Evolutionary conservation across 2,329 filamentous ascomycete genomes (phyloP), one percentile per base, ranked within the genome.

Genomic region (Botrytis fabae): DNA sequence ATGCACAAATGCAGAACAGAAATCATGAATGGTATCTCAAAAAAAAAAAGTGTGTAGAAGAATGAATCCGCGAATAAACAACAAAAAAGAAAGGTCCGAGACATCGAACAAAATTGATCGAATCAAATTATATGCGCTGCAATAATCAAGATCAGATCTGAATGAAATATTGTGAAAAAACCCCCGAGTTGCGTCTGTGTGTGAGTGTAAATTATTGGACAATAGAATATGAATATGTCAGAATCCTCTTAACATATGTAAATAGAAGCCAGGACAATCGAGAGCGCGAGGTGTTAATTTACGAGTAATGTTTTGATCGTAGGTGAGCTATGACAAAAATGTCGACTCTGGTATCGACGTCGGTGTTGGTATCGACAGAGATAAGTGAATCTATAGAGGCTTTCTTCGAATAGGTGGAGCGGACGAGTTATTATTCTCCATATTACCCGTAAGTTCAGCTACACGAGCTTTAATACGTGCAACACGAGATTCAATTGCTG

Each of bases 401-500:
- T 70, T 60, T 46, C 70, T 63, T 69, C 73, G 73, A 61, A 73
- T 42, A 38, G 66, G 70, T 63, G 73, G 74, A 61, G 70, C 28
- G 64, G 75, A 73, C 14, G 71, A 76, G 18, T 63, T 73, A 25
- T 54, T 73, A 25, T 48, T 64, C 59, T 95, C 92, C 88, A 93
- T 93, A 82, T 93, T 93, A 78, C 92, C 92, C 2, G 96, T 99
- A 78, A 99, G 84, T 82, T 98, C 94, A 70, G 96, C 96, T 73
- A 99, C 96, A 75, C 96, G 92, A 74, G 96, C 96, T 85, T 98
- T 98, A 87, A 99, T 99, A 76, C 96, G 93, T 66, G 96, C 96
- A 74, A 98, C 96, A 77, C 96, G 93, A 66, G 94, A 95, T 83
- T 99, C 96, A 79, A 98, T 98, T 51, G 95, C 94, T 97, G 77